Evolutionary conservation across 2,329 filamentous ascomycete genomes (phyloP), one percentile per base, ranked within the genome.

Genomic region (Pseudofabraea citricarpa): DNA sequence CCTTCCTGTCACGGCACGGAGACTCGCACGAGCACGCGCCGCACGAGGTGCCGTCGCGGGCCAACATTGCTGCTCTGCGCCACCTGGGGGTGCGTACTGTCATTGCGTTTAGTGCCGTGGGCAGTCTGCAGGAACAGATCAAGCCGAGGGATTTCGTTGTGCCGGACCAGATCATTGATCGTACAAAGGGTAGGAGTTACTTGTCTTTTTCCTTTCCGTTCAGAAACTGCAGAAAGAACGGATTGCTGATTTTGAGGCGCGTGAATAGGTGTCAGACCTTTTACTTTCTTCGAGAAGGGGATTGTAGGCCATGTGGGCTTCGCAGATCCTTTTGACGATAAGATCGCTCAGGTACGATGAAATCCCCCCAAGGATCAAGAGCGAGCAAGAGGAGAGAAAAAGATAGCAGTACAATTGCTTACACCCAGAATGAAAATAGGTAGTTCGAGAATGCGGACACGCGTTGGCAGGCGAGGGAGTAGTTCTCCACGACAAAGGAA

Each of bases 1-100:
- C 93, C 44, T 98, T 98, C 74, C 80, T 98, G 55, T 89, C 90
- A 50, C 89, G 93, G 35, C 93, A 98, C 68, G 93, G 93, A 53
- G 64, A 81, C 10, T 75, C 93, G 77, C 93, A 98, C 72, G 79
- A 96, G 67, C 76, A 87, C 54, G 89, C 90, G 5, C 93, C 93
- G 0, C 90, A 96, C 62, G 93, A 98, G 69, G 87, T 98, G n/a
- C 90, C 90, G 47, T 80, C 83, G 53, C 88, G 88, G 51, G 93
- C 93, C 67, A 98, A 97, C 73, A 95, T 98, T 59, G 91, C 93
- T n/a, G 93, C 93, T n/a, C 75, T 98, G 50, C 84, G 93, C 53
- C 83, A 80, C 57, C 75, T 98, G 48, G 93, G 93, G 54, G 93
- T 97, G 36, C 83, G 90, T 59, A 87, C 82, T 63, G 80, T 97